phyloP scores from a whole-genome alignment of 2,329 filamentous ascomycete species.

The Paecilomyces niveus region DNA sequence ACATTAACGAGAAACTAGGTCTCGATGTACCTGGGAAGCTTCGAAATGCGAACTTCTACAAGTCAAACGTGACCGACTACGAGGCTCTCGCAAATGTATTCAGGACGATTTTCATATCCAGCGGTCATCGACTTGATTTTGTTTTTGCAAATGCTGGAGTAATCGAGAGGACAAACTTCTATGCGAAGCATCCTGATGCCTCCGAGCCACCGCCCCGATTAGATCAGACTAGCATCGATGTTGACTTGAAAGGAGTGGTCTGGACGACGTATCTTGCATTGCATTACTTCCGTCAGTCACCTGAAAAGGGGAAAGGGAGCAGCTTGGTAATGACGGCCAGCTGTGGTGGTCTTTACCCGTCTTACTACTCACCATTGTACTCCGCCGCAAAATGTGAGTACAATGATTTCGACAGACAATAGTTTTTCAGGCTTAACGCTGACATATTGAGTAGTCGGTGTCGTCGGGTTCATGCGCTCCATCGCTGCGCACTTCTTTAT shows the following conservation, averaged over 20 bases:
- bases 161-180: slow-evolving; percentile 37
- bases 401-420: too few relatives aligned
- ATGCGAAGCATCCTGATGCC: slow-evolving; percentile 19
- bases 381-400: slow-evolving; percentile 29
- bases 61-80: slow-evolving; percentile 34
- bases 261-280: slow-evolving; percentile 34
- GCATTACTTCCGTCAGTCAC: slow-evolving; percentile 32
- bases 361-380: slow-evolving; percentile 29
- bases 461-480: slow-evolving; percentile 33
- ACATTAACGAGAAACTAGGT: slow-evolving; percentile 31
- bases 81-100: slow-evolving; percentile 26
- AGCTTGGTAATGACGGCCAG: slow-evolving; percentile 31
- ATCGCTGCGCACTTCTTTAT: slow-evolving; percentile 27
- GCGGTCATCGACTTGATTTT: slow-evolving; percentile 36
- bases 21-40: slow-evolving; percentile 17
- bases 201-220: slow-evolving; percentile 22
- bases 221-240: slow-evolving; percentile 29
- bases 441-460: slow-evolving; percentile 15
- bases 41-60: slow-evolving; percentile 29
- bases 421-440: background rate
- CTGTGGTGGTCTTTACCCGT: slow-evolving; percentile 32
- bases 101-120: slow-evolving; percentile 27
- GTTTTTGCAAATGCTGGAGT: slow-evolving; percentile 46
- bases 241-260: slow-evolving; percentile 37
- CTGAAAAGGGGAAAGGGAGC: slow-evolving; percentile 14